Base-by-base conservation (phyloP, 257 asterid species). In the Solanum habrochaites region DNA sequence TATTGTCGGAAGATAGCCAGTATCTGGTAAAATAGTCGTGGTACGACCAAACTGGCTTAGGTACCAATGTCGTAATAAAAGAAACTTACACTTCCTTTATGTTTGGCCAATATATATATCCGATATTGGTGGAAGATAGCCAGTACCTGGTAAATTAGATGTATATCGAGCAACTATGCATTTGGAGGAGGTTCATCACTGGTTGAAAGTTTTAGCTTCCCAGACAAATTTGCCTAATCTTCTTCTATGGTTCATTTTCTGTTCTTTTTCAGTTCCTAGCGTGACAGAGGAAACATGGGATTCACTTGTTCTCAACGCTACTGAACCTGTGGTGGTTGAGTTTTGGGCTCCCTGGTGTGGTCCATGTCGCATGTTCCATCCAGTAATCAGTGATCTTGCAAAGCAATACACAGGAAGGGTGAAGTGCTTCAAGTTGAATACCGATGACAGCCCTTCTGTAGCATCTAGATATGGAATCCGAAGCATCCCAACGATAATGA, bases 331-430 rank as follows among this genome's bases (percentile, higher is more conserved):
- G 27, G 83, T 89, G 47, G 91, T 89, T 11, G 89, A 89, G 74
- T 89, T 89, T 82, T 89, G 91, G 91, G 91, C 91, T 62, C 89
- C 89, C 4, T 89, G 91, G 89, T 89, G 91, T 70, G 89, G 91
- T 14, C 91, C 89, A 27, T 89, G 91, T 58, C 89, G 89, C 40
- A 89, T 89, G 91, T 43, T 89, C 81, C 89, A 83, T 71, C 91
- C 91, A 29, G 88, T 89, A 21, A 87, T 89, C 6, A 88, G 84
- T 14, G 89, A 89, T 11, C 77, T 89, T 21, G 85, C 89, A 37
- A 89, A 87, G 72, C 88, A 89, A 75, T 87, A 87, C 15, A 7
- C 35, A 3, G 87, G 89, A 56, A 87, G 85, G 40, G 86, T 67
- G 0, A 85, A 72, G 42, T 89, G 91, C 84, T 69, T 74, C 74